phyloP scores from a whole-genome alignment of 2,329 filamentous ascomycete genomes.

The Cytospora chrysosperma region DNA sequence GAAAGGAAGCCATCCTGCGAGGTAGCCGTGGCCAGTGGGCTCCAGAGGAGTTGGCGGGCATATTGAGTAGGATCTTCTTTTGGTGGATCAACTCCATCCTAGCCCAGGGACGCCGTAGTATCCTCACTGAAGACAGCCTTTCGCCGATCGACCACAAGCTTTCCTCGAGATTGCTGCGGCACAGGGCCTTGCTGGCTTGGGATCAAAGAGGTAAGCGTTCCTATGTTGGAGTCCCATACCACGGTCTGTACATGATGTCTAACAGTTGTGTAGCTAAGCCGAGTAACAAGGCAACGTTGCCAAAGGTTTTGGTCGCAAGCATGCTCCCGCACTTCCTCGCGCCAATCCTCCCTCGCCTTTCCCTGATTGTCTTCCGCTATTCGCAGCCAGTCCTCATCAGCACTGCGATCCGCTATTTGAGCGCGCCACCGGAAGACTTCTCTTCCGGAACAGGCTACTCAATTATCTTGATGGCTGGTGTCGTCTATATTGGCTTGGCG shows the following conservation, averaged over 20 bases:
- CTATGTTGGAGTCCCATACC: background rate
- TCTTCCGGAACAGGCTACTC: slow-evolving; percentile 26
- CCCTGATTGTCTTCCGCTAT: slow-evolving; percentile 41
- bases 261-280: slow-evolving; percentile 25
- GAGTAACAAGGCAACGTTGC: slow-evolving; percentile 31
- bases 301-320: slow-evolving; percentile 32
- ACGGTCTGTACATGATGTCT: background rate
- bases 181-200: slow-evolving; percentile 30
- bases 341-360: slow-evolving; percentile 36
- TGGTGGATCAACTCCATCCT: slow-evolving; percentile 36
- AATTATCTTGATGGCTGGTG: slow-evolving; percentile 34
- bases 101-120: slow-evolving; percentile 29
- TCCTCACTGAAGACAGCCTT: slow-evolving; percentile 28
- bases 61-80: slow-evolving; percentile 33
- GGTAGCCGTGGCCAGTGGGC: slow-evolving; percentile 22
- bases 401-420: slow-evolving; percentile 35
- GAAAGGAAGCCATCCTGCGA: slow-evolving; percentile 25
- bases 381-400: slow-evolving; percentile 42
- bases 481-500: slow-evolving; percentile 38
- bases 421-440: background rate
- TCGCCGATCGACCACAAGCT: slow-evolving; percentile 30
- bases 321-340: slow-evolving; percentile 32
- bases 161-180: slow-evolving; percentile 27
- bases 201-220: slow-evolving; percentile 28
- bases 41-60: slow-evolving; percentile 30